Percentiles rank a stretch among this genome's conserved stretches.
Evolutionary conservation across 2,329 filamentous ascomycete genomes (phyloP).

Genomic region (Curvularia verruculosa): DNA sequence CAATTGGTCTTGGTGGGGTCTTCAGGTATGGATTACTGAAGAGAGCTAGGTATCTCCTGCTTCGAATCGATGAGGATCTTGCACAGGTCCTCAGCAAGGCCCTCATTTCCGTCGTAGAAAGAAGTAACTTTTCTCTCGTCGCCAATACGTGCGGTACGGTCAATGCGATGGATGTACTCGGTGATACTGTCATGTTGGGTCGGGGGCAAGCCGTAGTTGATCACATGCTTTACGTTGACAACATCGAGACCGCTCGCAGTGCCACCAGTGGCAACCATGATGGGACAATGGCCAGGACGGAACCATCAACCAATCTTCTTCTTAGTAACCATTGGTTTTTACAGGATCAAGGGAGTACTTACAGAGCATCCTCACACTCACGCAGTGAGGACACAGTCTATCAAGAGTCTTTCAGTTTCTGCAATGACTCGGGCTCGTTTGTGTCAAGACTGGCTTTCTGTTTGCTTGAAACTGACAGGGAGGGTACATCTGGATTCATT

Average conservation of each 20-base stretch:
- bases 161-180: conserved; percentile 94
- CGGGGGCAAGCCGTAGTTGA: conserved; percentile 89
- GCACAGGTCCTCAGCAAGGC: conserved; percentile 74
- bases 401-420: too few species aligned
- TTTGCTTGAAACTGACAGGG: background rate
- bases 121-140: conserved; percentile 85
- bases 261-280: conserved; percentile 85
- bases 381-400: too few species aligned
- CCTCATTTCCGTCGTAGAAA: conserved; percentile 81
- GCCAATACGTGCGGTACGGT: conserved; percentile 92
- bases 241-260: conserved; percentile 89
- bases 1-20: conserved; percentile 58
- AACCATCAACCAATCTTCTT: conserved; percentile 68
- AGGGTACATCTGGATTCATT: background rate
- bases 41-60: conserved; percentile 82
- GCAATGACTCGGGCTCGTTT: background rate
- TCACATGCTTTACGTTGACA: conserved; percentile 83
- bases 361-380: conserved; percentile 90
- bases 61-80: conserved; percentile 81
- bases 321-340: conserved; percentile 8
- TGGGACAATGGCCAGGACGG: conserved; percentile 73
- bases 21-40: conserved; percentile 68
- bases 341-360: conserved; percentile 42
- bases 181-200: conserved; percentile 81
- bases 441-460: background rate